Percentiles rank a stretch among this genome's conserved stretches.
Evolutionary conservation across 768 basidiomycete species (phyloP).

Genomic region (Collybiopsis confluens): DNA sequence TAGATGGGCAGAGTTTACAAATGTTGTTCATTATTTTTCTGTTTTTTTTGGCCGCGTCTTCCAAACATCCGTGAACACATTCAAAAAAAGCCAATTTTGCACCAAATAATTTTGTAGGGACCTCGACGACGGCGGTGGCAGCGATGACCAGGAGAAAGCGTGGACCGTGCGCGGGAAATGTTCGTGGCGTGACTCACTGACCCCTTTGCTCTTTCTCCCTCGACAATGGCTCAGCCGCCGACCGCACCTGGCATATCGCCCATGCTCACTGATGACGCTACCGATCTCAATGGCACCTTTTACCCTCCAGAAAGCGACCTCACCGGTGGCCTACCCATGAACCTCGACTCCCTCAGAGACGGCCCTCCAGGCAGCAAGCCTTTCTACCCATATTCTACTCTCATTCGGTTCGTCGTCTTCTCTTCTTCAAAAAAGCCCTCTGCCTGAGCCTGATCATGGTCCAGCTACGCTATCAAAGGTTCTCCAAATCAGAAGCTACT

Average conservation of each 20-base stretch:
- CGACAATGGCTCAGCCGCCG: constrained; percentile 46
- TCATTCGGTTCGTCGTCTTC: constrained; percentile 65
- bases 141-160: too few relatives aligned
- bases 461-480: constrained; percentile 87
- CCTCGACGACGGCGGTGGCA: too few relatives aligned
- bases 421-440: neutral
- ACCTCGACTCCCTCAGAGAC: constrained; percentile 81
- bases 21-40: too few relatives aligned
- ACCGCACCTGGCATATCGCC: constrained; percentile 57
- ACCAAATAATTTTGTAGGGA: too few relatives aligned
- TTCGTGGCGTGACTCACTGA: neutral
- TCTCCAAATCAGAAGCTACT: constrained; percentile 83
- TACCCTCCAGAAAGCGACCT: constrained; percentile 76
- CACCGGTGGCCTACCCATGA: constrained; percentile 80
- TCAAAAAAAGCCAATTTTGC: too few relatives aligned
- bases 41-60: too few relatives aligned
- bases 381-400: constrained; percentile 87
- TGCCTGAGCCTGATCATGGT: constrained; percentile 12
- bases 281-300: constrained; percentile 54
- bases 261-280: constrained; percentile 57
- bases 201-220: neutral
- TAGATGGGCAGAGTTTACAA: too few relatives aligned
- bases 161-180: neutral
- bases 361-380: constrained; percentile 88
- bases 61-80: too few relatives aligned